These are phyloP conservation scores for Myxozyma monticola DNA, from an alignment of 805 yeast species.

Conservation along the genomic window DNA sequence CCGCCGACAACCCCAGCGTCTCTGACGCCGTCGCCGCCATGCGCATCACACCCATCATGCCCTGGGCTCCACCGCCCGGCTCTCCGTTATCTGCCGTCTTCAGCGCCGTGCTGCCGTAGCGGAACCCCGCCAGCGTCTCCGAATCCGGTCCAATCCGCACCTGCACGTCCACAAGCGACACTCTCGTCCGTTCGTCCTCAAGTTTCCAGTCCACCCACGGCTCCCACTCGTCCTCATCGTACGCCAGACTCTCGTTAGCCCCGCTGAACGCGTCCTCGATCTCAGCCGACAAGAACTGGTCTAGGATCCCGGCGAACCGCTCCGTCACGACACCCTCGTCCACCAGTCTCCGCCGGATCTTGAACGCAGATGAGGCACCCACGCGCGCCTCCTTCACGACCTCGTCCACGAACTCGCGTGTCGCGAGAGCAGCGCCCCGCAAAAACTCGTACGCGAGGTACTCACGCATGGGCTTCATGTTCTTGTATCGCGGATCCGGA, in stretches of 20 bases:
- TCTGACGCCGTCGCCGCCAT: not conserved
- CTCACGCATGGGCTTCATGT: conserved; percentile 11
- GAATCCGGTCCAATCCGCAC: conserved; percentile 6
- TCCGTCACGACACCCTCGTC: conserved; percentile 16
- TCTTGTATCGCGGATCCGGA: not conserved
- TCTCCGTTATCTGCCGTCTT: not conserved
- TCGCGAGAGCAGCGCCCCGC: conserved; percentile 15
- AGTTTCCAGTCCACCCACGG: conserved; percentile 16
- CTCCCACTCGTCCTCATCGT: conserved; percentile 4
- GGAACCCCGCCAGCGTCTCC: not conserved
- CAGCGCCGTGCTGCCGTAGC: conserved; percentile 7
- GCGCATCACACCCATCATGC: not conserved
- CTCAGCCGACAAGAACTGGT: conserved; percentile 2
- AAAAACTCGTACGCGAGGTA: conserved; percentile 15
- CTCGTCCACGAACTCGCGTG: conserved; percentile 10
- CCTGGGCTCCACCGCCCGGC: no score
- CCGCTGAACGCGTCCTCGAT: not conserved
- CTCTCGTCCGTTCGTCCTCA: not conserved
- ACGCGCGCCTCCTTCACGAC: not conserved
- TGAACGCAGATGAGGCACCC: conserved; percentile 2
- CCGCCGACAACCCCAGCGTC: conserved; percentile 5
- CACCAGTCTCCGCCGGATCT: conserved; percentile 3
- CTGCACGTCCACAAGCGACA: conserved; percentile 9
- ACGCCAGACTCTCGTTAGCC: no score
- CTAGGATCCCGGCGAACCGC: conserved; percentile 4